Evolutionary conservation across 2,329 filamentous ascomycete species (phyloP), one percentile per base, ranked within the genome.

Genomic region (Aspergillus arachidicola): DNA sequence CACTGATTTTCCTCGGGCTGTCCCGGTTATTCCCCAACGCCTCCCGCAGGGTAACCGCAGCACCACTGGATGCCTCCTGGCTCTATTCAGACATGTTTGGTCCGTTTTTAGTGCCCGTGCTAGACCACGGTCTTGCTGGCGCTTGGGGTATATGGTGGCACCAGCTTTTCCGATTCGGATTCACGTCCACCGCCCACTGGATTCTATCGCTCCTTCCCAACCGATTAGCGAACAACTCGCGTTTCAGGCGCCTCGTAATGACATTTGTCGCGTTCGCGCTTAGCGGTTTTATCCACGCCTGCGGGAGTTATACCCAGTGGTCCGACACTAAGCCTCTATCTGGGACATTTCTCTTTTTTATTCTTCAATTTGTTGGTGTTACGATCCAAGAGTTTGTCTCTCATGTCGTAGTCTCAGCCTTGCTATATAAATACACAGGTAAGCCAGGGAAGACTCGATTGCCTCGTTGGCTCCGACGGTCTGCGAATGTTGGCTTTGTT

Each of bases 121-220:
- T 79, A 12, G 86, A 93, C 65, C 82, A 87, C 63, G 94, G 94
- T 0, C 81, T 97, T 2, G 84, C 86, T 0, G 94, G 93, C 0
- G 91, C 90, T 78, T 98, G 94, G 94, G 89, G 91, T 51, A 83
- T 82, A 26, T 94, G 88, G 84, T 97, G 94, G 94, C 94, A 98
- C 76, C 94, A 97, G 78, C 89, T 90, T 3, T 96, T 97, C 79
- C 90, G 93, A 0, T 85, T 88, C 60, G 87, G 86, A 68, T 75
- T 64, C 59, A 64, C 46, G 77, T 72, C 66, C 28, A 75, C 68
- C 28, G 82, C 21, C 74, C 81, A 68, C 56, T 87, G 63, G 69
- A 66, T 65, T 67, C 73, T 68, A 69, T 77, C 58, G 69, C 75
- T 34, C n/a, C 64, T 62, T 14, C 69, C 59, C 71, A 75, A 2